Evolutionary conservation across 208 protist species (phyloP).

Genomic region (Leishmania amazonensis): DNA sequence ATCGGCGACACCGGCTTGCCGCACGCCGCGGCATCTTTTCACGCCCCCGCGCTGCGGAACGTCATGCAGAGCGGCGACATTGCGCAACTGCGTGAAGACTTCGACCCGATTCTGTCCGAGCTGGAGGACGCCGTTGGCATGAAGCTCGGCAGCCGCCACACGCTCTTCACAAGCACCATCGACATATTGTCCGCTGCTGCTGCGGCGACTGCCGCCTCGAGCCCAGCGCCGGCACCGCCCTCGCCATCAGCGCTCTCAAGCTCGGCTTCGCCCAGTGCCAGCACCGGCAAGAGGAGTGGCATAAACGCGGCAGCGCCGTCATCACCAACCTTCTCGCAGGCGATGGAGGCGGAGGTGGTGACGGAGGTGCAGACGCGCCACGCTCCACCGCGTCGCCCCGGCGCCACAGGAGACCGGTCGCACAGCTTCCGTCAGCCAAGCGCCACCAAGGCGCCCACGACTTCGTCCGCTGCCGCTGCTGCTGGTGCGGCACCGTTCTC

Average conservation of each 20-base stretch:
- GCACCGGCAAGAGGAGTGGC: neutral
- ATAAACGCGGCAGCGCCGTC: neutral
- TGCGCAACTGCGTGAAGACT: constrained; percentile 74
- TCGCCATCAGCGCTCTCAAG: neutral
- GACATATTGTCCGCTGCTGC: constrained; percentile 45
- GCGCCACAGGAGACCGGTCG: neutral
- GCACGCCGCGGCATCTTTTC: constrained; percentile 8
- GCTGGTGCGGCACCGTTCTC: neutral
- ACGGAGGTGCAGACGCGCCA: constrained; percentile 9
- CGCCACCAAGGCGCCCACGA: neutral
- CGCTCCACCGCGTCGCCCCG: neutral
- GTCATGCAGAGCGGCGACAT: constrained; percentile 82
- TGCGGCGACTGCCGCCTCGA: neutral
- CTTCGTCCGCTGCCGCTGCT: neutral
- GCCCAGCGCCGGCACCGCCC: neutral
- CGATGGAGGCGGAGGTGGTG: constrained; percentile 19
- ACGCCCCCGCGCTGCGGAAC: constrained; percentile 1
- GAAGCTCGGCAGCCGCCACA: constrained; percentile 84
- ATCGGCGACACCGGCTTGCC: neutral
- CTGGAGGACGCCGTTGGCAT: constrained; percentile 83
- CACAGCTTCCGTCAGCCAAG: neutral
- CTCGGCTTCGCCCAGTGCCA: neutral
- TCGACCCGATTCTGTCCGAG: constrained; percentile 75
- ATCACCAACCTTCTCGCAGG: neutral
- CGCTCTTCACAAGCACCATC: constrained; percentile 76